Evolutionary conservation across 768 basidiomycete species (phyloP), one percentile per base, ranked within the genome.

Genomic region (Leccinum uliginosum): DNA sequence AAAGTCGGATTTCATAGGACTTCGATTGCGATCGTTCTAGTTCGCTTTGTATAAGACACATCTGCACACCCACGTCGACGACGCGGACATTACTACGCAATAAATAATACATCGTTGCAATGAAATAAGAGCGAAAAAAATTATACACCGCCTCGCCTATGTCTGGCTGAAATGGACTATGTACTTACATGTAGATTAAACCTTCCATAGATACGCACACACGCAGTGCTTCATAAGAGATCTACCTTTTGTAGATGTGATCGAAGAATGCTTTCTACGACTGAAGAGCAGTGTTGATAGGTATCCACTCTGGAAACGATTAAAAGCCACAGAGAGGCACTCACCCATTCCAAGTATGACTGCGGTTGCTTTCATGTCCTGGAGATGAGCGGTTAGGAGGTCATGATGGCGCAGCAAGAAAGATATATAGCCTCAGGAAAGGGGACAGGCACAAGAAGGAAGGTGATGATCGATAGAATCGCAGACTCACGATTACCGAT

Each of bases 301-400:
- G 55, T 23, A 51, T 45, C 50, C n/a, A 51, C 56, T 17, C n/a
- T 3, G 24, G 32, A 50, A 7, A 17, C 1, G 19, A 53, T 34
- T 14, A 44, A 46, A 47, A 49, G 19, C 35, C 35, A 26, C 5
- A 32, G 40, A 17, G 38, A 40, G 62, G 10, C 43, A 67, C 83
- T 70, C 64, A 85, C 86, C 86, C 62, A 84, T 81, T 32, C 78
- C 79, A 43, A 91, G 72, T 3, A 89, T 91, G 23, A 80, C 77
- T 26, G 86, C 87, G 3, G 89, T 91, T 7, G 86, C 82, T 60
- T 81, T 78, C 1, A 86, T 90, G 62, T 91, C 88, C 89, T 91
- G 65, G 65, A 62, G 49, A 59, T 55, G 12, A 30, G 50, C 47
- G n/a, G 54, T 65, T 50, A 66, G 46, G 32, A 43, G 45, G 34